These are phyloP conservation scores for Verticillium isaacii DNA, from an alignment of 2,329 filamentous ascomycete species.

Conservation along the genomic window DNA sequence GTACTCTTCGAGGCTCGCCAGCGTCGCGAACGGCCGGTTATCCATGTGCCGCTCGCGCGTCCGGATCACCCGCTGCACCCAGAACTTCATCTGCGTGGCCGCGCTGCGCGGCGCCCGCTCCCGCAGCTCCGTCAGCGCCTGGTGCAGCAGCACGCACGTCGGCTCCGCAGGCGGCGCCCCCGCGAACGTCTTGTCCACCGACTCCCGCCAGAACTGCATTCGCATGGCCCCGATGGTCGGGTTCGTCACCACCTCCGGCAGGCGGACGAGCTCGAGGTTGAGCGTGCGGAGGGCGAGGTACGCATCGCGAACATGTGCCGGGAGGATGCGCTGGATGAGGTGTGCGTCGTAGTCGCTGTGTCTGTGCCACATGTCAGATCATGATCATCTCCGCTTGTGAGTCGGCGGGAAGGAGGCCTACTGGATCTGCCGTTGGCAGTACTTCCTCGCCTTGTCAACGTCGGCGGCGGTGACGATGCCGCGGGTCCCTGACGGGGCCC, in stretches of 20 bases:
- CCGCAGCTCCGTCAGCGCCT: conserved; percentile 60
- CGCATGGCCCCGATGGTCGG: conserved; percentile 84
- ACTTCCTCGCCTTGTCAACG: conserved; percentile 46
- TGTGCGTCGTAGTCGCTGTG: conserved; percentile 87
- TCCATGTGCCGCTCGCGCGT: conserved; percentile 79
- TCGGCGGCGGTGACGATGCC: conserved; percentile 45
- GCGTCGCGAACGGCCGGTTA: conserved; percentile 72
- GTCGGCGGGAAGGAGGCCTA: conserved; percentile 18
- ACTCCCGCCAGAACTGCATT: conserved; percentile 92
- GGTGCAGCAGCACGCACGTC: conserved; percentile 77
- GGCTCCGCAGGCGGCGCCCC: conserved; percentile 83
- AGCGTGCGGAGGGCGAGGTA: conserved; percentile 89
- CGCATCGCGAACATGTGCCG: conserved; percentile 66
- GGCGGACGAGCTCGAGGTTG: conserved; percentile 85
- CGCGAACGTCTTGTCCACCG: conserved; percentile 71
- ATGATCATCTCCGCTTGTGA: background rate
- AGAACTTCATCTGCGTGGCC: conserved; percentile 58
- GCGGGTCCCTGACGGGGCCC: conserved; percentile 3
- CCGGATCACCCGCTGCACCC: conserved; percentile 72
- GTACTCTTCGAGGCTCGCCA: conserved; percentile 77
- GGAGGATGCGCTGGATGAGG: conserved; percentile 80
- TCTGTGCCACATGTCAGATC: conserved; percentile 36
- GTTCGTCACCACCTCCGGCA: conserved; percentile 85
- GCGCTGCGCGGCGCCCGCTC: conserved; percentile 22
- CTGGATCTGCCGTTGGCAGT: conserved; percentile 51